Base-by-base conservation (phyloP, 495 filamentous ascomycete species). In the Hypoxylon fragiforme region DNA sequence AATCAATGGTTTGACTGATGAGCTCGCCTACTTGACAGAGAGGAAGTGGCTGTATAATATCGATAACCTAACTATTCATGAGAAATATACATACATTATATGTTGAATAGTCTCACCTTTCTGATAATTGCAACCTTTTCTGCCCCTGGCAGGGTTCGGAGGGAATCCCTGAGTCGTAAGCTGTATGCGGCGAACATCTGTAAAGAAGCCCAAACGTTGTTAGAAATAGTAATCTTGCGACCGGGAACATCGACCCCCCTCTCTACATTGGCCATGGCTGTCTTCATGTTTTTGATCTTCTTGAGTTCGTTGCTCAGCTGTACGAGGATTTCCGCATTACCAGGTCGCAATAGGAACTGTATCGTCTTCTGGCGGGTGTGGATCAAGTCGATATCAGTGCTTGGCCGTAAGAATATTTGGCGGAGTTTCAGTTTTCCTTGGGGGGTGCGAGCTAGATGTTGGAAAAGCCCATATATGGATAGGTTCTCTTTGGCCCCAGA, bases 381-480 rank as follows among this genome's bases (percentile, higher is more conserved):
- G 50, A 97, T 92, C 3, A 87, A 58, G 12, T 71, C 68, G 2
- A 89, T 59, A 44, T 91, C 77, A 22, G 84, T 74, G 38, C 80
- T 95, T 24, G 94, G 94, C 0, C 88, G 85, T 22, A 97, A 77
- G 55, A 98, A 95, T 57, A 89, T 88, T 61, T 91, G 87, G 15
- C 89, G 85, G 3, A 98, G 77, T 39, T 80, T 82, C 18, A 74
- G 67, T 60, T 85, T 90, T 1, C 95, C 94, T 60, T 96, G 89
- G 4, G 90, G 84, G 1, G 90, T 96, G 24, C 79, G 81, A 34
- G 95, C 88, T 50, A 92, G 75, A 31, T 86, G 78, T 35, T 86
- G 82, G 54, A 95, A 91, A 9, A 95, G 75, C 3, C 91, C 94
- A 56, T 88, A 95, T 1, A 98, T 70, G 1, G 92, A 96, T n/a